Evolutionary conservation across 169 alveolate genomes (phyloP), one percentile per base, ranked within the genome.

Genomic region (Cyclospora cayetanensis): DNA sequence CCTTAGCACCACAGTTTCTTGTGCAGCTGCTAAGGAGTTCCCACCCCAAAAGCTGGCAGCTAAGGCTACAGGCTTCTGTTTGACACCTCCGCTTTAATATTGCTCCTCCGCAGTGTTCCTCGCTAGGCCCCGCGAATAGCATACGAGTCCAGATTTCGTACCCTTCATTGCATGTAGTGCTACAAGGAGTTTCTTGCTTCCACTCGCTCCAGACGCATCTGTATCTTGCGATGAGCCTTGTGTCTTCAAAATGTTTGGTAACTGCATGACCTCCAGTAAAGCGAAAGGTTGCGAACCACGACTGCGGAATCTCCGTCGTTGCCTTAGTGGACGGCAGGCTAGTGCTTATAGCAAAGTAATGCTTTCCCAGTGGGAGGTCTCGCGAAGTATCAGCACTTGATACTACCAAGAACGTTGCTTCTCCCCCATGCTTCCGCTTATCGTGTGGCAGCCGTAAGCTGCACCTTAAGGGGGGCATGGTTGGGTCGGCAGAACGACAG

Each of bases 211-310:
- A 79, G 20, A 42, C 7, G 74, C 72, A 46, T 50, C 31, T 52
- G 11, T 52, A 39, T 39, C 74, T 39, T 11, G 42, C 74, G 18
- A 2, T 25, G 5, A 79, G 72, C 25, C 29, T 27, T 11, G 52
- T 37, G 55, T 79, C 50, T 34, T 79, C 72, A 29, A 79, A 79
- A 35, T 74, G 89, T 31, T 79, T 79, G 74, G 89, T 79, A 2
- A 29, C 89, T 5, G 89, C 74, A 63, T 79, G 89, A 9, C 89
- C 68, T 35, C 76, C 76, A 79, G 74, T 50, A 74, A 79, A 79
- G 34, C 74, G 89, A 50, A 79, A 79, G 3, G 89, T 79, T 7
- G 50, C 89, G 35, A 79, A 79, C 89, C 89, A 79, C 89, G 74
- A 79, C 50, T 79, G 43, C 7, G 68, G 74, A 3, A 25, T 1